Conservation (phyloP, 2,329 filamentous ascomycete species). For the Cladosporium sp. region DNA sequence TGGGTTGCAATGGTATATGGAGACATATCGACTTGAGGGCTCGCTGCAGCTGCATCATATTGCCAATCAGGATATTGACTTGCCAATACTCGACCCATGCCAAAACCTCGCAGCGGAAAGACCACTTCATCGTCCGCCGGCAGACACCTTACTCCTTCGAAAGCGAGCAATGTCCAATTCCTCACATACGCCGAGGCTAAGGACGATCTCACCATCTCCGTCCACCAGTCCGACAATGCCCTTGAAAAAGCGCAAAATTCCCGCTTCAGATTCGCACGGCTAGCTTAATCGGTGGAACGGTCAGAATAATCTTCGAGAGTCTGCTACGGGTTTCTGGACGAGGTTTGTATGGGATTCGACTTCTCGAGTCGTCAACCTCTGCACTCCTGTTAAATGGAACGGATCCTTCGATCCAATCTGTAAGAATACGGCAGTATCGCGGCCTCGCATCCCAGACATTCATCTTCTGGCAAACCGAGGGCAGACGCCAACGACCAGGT, state of each 20-base stretch:
- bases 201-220: neutral
- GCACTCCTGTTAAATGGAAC: neutral
- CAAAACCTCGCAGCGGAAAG: neutral
- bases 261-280: neutral
- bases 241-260: neutral
- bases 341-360: neutral
- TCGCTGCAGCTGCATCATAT: neutral
- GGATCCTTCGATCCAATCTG: neutral
- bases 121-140: neutral
- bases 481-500: neutral
- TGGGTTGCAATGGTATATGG: neutral
- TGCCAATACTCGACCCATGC: neutral
- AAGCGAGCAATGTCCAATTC: neutral
- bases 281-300: neutral
- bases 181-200: neutral
- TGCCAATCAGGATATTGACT: neutral
- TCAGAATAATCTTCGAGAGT: neutral
- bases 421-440: neutral
- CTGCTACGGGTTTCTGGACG: neutral
- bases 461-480: no score
- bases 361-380: neutral
- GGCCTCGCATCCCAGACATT: no score
- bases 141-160: neutral
- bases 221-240: neutral
- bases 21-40: conserved; percentile 3